Percentiles rank a stretch among this genome's conserved stretches.
Conservation (phyloP, 352 stramenopile species). For the Phytophthora brassicae region DNA sequence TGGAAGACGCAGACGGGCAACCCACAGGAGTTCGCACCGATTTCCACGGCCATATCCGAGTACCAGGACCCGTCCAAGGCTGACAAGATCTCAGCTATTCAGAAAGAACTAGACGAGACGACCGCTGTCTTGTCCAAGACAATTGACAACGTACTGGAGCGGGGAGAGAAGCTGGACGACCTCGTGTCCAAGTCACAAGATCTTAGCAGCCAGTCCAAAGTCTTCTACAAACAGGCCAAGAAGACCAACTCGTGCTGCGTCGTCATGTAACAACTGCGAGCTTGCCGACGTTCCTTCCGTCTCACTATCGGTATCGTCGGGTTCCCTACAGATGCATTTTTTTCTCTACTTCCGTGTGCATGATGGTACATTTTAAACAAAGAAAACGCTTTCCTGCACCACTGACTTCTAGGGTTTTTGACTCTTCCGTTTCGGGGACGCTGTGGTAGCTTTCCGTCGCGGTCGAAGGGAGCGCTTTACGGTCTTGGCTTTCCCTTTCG, state of each 20-base stretch:
- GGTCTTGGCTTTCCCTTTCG: conserved; percentile 23
- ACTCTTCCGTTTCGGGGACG: conserved; percentile 41
- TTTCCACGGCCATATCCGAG: conserved; percentile 93
- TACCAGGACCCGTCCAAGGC: conserved; percentile 98
- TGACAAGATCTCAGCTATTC: conserved; percentile 99
- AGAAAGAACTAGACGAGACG: conserved; percentile 99
- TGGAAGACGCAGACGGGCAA: conserved; percentile 64
- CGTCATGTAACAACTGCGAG: conserved; percentile 70
- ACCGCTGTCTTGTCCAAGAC: conserved; percentile 99
- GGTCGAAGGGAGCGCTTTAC: conserved; percentile 59
- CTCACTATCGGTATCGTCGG: conserved; percentile 20
- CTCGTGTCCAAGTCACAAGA: conserved; percentile 99
- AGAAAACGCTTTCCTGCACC: conserved; percentile 37
- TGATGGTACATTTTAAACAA: conserved; percentile 49
- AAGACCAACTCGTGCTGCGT: conserved; percentile 99
- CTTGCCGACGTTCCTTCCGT: conserved; percentile 18
- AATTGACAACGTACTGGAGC: conserved; percentile 98
- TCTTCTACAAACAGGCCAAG: conserved; percentile 99
- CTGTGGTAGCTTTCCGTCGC: conserved; percentile 43
- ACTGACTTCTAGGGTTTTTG: conserved; percentile 9
- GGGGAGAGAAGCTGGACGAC: conserved; percentile 98
- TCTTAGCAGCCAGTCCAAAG: conserved; percentile 98
- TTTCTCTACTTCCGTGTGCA: conserved; percentile 34
- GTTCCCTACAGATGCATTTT: conserved; percentile 26
- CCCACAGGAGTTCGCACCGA: conserved; percentile 88